Base-by-base conservation (phyloP, 2,329 filamentous ascomycete genomes). In the Plenodomus tracheiphilus region DNA sequence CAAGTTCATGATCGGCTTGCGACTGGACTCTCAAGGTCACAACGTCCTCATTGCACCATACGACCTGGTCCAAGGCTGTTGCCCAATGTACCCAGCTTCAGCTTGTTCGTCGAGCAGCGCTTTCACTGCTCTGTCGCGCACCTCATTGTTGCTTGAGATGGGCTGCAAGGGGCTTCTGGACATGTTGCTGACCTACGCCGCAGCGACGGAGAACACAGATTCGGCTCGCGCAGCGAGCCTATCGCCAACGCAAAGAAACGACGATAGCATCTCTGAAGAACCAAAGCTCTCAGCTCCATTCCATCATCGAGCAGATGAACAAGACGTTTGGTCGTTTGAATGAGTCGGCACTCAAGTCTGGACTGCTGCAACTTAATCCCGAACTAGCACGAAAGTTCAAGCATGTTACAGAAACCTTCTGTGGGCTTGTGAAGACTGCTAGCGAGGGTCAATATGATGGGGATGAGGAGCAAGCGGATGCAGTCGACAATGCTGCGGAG, bases 191-290 rank as follows among this genome's bases (percentile, higher is more conserved):
- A 62, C 47, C 10, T 16, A 30, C 15, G 21, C 39, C 43, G 16
- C 22, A 89, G 88, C 86, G 90, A 53, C 87, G 91, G 43, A 83
- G 91, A 46, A 93, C 89, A 4, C 91, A 96, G 68, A 94, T 96
- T 55, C 85, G 91, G 19, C 81, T 93, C 46, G 91, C 91, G 2
- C 91, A 96, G 70, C 80, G 91, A 57, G 90, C 90, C 1, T 96
- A 96, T 66, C 84, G 91, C 15, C 84, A 88, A 63, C 85, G 91
- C 43, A 96, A 96, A 72, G 91, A 96, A 66, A 86, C 82, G 18
- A 88, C 88, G 4, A 93, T 96, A 47, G 81, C 84, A 21, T 84
- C 83, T 1, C 78, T 96, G 10, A 86, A 91, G 65, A 80, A 83
- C 45, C 81, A 86, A 52, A 88, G 93, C 20, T 77, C 85, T 45